A percentile compares a stretch with the other conserved stretches of the same genome.
phyloP scores from a whole-genome alignment of 176 grass and related monocot genomes.

The Echinochloa phyllopogon region DNA sequence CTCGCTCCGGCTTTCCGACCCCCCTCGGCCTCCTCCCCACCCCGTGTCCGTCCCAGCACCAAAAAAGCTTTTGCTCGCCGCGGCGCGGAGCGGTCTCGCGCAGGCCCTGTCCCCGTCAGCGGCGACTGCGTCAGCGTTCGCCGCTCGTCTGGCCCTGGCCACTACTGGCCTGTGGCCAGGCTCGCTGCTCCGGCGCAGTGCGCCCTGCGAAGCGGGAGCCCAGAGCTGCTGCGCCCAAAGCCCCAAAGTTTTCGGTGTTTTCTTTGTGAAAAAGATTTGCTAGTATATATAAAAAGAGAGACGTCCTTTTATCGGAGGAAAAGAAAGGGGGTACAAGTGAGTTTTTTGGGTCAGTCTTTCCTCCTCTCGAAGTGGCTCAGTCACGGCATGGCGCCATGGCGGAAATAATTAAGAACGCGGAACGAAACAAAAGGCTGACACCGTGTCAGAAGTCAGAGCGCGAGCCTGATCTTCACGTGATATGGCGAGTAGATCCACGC shows the following conservation, averaged over 20 bases:
- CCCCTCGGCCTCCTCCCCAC: no score
- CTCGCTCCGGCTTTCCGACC: background rate
- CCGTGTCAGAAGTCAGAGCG: conserved; percentile 31
- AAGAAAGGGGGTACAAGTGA: background rate
- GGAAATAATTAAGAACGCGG: conserved; percentile 24
- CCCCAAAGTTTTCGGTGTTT: background rate
- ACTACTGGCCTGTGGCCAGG: background rate
- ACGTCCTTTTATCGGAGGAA: conserved; percentile 8
- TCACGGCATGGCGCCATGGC: conserved; percentile 33
- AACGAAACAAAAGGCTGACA: conserved; percentile 46
- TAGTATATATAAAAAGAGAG: background rate
- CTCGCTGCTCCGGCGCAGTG: background rate
- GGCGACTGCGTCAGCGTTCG: background rate
- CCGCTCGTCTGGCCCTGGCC: background rate
- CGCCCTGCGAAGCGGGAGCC: background rate
- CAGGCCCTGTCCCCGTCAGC: background rate
- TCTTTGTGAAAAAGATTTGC: background rate
- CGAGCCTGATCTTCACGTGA: conserved; percentile 37
- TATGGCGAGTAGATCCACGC: conserved; percentile 48
- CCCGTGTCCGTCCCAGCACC: no score
- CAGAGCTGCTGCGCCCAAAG: background rate
- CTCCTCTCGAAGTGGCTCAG: conserved; percentile 9
- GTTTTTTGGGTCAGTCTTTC: background rate
- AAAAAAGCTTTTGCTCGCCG: background rate
- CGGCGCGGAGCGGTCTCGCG: background rate